Conservation (phyloP, 78 protist genomes). For the Chrysochromulina parva region DNA sequence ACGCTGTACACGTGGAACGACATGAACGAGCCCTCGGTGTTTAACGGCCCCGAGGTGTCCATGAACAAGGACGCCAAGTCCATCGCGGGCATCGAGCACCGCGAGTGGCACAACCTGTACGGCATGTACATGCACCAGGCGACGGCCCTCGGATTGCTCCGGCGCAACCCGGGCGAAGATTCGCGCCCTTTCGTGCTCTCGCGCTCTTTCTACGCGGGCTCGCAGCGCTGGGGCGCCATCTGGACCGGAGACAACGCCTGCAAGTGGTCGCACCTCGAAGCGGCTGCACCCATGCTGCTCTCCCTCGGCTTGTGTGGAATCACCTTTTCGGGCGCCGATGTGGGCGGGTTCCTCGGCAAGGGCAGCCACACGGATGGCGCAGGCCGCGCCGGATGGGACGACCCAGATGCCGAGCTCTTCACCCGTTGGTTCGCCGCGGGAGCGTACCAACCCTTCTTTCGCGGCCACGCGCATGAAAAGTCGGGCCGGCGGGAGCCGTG, state of each 20-base stretch:
- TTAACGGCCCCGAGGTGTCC: conserved; percentile 95
- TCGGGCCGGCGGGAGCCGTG: conserved; percentile 96
- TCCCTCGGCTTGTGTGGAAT: conserved; percentile 85
- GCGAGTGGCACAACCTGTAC: conserved; percentile 96
- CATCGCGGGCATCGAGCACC: conserved; percentile 76
- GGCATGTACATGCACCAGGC: conserved; percentile 81
- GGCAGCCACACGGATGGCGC: background rate
- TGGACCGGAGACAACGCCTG: conserved; percentile 99
- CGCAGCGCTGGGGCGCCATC: conserved; percentile 94
- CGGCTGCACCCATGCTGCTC: conserved; percentile 85
- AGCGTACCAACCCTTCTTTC: conserved; percentile 96
- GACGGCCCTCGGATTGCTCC: conserved; percentile 40
- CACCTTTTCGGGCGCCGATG: conserved; percentile 92
- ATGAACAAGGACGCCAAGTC: conserved; percentile 92
- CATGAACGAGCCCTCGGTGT: conserved; percentile 99
- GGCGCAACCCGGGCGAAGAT: background rate
- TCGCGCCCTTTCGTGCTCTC: conserved; percentile 94
- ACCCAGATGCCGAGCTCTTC: conserved; percentile 91
- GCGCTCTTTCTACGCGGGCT: conserved; percentile 95
- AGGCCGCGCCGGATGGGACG: conserved; percentile 77
- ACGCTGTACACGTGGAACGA: conserved; percentile 96
- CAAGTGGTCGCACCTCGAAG: conserved; percentile 88
- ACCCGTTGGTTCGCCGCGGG: conserved; percentile 95
- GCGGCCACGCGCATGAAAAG: conserved; percentile 96
- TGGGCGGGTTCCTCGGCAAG: conserved; percentile 84